Evolutionary conservation across 2,329 filamentous ascomycete species (phyloP).

Genomic region (Colletotrichum theobromicola): DNA sequence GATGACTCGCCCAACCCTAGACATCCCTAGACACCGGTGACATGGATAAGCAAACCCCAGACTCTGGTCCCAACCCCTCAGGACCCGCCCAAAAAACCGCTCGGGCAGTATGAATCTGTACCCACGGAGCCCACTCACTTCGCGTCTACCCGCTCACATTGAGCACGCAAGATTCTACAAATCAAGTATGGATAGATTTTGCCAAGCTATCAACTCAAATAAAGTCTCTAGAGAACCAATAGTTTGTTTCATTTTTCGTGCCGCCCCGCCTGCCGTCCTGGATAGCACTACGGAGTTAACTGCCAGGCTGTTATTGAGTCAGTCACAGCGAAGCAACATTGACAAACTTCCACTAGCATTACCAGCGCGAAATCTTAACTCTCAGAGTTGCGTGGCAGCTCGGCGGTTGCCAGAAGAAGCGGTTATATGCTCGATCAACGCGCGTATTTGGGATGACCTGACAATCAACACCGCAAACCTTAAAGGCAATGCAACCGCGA

Average conservation of each 20-base stretch:
- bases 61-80: neutral
- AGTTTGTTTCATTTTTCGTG: neutral
- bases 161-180: neutral
- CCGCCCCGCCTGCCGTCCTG: neutral
- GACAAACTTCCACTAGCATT: neutral
- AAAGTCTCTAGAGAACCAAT: neutral
- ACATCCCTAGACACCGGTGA: neutral
- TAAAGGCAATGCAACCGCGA: neutral
- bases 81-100: neutral
- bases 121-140: neutral
- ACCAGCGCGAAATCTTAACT: neutral
- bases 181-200: neutral
- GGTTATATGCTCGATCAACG: neutral
- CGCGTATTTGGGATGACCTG: neutral
- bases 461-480: neutral
- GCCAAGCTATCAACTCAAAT: neutral
- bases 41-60: neutral
- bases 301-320: neutral
- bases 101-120: neutral
- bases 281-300: neutral
- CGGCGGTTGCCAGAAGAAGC: neutral
- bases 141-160: neutral
- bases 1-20: conserved; percentile 5
- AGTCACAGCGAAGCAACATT: neutral
- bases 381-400: neutral